Percentiles rank a stretch among this genome's conserved stretches.
These are phyloP conservation scores for Trichophyton equinum DNA, from an alignment of 2,329 filamentous ascomycete genomes.

Conservation along the genomic window DNA sequence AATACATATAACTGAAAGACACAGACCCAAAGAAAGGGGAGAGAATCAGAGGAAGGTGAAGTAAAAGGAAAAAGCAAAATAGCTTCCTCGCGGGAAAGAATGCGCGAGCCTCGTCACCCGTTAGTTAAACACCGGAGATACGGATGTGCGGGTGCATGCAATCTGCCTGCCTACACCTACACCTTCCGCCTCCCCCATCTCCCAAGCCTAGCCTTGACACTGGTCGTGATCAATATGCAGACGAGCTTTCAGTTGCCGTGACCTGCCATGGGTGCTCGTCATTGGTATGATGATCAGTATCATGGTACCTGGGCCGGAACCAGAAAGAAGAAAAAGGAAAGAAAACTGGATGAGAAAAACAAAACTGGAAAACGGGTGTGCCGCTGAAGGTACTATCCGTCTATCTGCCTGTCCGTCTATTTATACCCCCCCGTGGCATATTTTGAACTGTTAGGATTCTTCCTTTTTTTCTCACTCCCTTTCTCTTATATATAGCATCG, in stretches of 20 bases:
- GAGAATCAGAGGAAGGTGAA: not conserved
- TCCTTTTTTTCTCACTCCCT: not conserved
- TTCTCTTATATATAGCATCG: not conserved
- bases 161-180: not conserved
- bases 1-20: too few species aligned
- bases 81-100: not conserved
- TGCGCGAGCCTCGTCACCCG: slow-evolving; percentile 1
- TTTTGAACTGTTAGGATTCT: not conserved
- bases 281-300: slow-evolving; percentile 4
- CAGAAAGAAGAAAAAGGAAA: not conserved
- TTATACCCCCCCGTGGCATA: not conserved
- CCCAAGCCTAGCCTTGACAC: not conserved
- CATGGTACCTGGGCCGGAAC: not conserved
- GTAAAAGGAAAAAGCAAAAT: not conserved
- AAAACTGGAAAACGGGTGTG: not conserved
- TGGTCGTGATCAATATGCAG: not conserved
- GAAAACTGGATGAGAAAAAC: too few species aligned
- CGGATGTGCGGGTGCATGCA: not conserved
- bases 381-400: not conserved
- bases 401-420: not conserved
- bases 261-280: slow-evolving; percentile 1
- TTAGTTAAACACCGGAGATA: not conserved
- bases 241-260: not conserved
- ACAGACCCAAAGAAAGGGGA: too few species aligned
- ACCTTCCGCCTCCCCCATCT: too few species aligned